Base-by-base conservation (phyloP, 495 filamentous ascomycete species). In the Hypoxylon lienhwacheense region DNA sequence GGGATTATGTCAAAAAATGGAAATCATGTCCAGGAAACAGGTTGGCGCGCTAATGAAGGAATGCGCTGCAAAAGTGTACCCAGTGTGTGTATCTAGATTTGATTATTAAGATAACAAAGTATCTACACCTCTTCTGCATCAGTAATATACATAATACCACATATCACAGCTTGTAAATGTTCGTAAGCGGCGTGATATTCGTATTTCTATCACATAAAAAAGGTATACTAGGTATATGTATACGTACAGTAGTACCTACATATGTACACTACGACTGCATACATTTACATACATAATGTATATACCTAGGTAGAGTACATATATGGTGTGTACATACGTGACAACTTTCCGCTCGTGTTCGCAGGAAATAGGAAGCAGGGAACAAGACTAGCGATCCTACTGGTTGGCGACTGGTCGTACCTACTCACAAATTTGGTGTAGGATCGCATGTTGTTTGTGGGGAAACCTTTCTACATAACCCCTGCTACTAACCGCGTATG, bases 381-480 rank as follows among this genome's bases (percentile, higher is more conserved):
- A 5, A 22, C 17, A 34, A 24, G 36, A 16, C 24, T 41, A 34
- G 45, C 51, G 26, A 51, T 46, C 50, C 46, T 55, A 55, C 50
- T 61, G 46, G 45, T 25, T 41, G 44, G 56, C 50, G 50, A 43
- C 44, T 49, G 42, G 49, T 40, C 43, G 37, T 37, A 59, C 53
- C 53, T 31, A 59, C 15, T 47, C 31, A 45, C 43, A 39, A 49
- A 46, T 50, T 60, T 50, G 46, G 50, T 34, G 46, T 49, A 41
- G 39, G 45, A 54, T 55, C 22, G 56, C 56, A 60, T 45, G 57
- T 60, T 48, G 26, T 54, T 50, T 54, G 50, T 61, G 57, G 57
- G 57, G 50, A 54, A 61, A 14, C 16, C 21, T 35, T 31, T 50
- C 41, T 47, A 29, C 20, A 4, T 37, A 47, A n/a, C n/a, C n/a